Evolutionary conservation across 257 asterid genomes (phyloP).

Genomic region (Marsdenia floribunda): DNA sequence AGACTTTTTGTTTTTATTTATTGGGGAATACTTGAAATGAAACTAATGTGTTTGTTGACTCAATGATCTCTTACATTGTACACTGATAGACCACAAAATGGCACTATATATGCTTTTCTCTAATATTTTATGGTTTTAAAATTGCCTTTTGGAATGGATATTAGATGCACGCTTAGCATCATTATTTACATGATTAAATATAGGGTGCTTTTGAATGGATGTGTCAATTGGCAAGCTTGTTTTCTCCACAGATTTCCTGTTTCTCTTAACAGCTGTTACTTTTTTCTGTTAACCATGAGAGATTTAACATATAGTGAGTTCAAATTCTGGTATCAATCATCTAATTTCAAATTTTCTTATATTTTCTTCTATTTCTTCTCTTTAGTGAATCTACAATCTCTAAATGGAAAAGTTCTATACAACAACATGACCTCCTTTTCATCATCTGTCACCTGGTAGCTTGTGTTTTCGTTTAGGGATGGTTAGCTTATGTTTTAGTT

Average conservation of each 20-base stretch:
- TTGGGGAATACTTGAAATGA: not conserved
- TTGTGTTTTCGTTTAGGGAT: not conserved
- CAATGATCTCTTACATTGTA: not conserved
- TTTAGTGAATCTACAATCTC: not conserved
- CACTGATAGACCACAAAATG: not conserved
- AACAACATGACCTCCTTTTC: not conserved
- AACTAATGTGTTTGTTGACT: not conserved
- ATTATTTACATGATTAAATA: not conserved
- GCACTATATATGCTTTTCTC: not conserved
- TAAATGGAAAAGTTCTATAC: not conserved
- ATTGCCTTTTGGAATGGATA: not conserved
- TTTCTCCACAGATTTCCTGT: not conserved
- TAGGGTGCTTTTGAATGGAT: not conserved
- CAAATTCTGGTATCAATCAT: not conserved
- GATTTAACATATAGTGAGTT: not conserved
- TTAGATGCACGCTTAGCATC: not conserved
- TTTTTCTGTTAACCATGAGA: not conserved
- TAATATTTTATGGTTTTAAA: no score
- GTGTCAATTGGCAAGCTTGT: not conserved
- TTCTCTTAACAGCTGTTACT: not conserved
- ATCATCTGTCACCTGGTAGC: not conserved
- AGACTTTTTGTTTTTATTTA: not conserved
- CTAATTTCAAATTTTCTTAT: slow-evolving; percentile 2
- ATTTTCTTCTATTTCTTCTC: not conserved
- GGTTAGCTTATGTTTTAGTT: not conserved